Percentiles rank a stretch among this genome's conserved stretches.
Conservation (phyloP, 2,329 filamentous ascomycete species). For the Chalaropsis thielavioides region DNA sequence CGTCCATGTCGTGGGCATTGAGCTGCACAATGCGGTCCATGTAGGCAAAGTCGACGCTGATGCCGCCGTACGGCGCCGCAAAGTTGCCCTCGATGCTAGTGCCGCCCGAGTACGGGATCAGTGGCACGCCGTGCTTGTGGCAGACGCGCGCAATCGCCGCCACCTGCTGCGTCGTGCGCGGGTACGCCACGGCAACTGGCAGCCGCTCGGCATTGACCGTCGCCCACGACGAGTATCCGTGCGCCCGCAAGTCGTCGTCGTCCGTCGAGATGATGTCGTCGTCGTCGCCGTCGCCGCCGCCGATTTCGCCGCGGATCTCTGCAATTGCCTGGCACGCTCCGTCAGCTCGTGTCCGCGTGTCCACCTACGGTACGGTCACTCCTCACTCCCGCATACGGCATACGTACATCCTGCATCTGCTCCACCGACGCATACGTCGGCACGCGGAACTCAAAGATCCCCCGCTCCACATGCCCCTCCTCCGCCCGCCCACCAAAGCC, state of each 20-base stretch:
- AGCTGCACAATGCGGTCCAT: conserved; percentile 75
- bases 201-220: conserved; percentile 44
- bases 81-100: conserved; percentile 84
- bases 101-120: conserved; percentile 77
- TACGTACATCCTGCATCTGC: conserved; percentile 23
- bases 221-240: conserved; percentile 57
- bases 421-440: conserved; percentile 27
- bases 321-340: conserved; percentile 34
- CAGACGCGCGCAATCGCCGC: conserved; percentile 52
- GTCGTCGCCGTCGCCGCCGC: conserved; percentile 44
- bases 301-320: conserved; percentile 37
- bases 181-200: conserved; percentile 51
- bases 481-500: neutral
- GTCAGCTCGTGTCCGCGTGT: neutral
- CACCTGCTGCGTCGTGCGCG: conserved; percentile 45
- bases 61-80: conserved; percentile 69
- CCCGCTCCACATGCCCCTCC: neutral
- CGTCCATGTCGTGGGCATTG: conserved; percentile 78
- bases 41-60: conserved; percentile 76
- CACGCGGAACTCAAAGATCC: neutral
- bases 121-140: conserved; percentile 63
- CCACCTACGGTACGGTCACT: neutral
- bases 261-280: conserved; percentile 49
- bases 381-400: neutral
- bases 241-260: conserved; percentile 43